A percentile compares a stretch with the other conserved stretches of the same genome.
phyloP scores from a whole-genome alignment of 208 protist species.

The Acanthamoeba triangularis region DNA sequence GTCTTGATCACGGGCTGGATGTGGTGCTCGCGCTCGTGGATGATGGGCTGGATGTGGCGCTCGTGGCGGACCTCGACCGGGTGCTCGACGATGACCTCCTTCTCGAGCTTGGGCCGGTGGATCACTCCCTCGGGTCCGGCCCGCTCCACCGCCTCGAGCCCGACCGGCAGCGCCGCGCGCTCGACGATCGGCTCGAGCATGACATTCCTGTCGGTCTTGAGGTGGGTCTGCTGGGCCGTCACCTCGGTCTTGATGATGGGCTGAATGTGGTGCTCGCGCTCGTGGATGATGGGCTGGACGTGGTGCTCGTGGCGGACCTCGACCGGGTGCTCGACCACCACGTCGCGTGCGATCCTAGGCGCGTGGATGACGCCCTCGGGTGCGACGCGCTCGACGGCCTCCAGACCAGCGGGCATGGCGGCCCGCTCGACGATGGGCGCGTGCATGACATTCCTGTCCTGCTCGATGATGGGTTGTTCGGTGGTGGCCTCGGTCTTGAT shows the following conservation, averaged over 20 bases:
- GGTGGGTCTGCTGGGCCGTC: not conserved
- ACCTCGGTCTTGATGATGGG: conserved; percentile 32
- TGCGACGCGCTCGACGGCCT: not conserved
- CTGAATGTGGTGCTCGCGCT: conserved; percentile 54
- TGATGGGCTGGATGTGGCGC: conserved; percentile 37
- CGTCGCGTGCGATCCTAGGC: not conserved
- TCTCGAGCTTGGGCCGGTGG: conserved; percentile 25
- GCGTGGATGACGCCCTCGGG: not conserved
- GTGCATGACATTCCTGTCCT: not conserved
- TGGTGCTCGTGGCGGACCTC: conserved; percentile 11
- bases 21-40: conserved; percentile 60
- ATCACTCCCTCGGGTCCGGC: not conserved
- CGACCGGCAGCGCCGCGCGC: not conserved
- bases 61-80: conserved; percentile 23
- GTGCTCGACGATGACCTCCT: conserved; percentile 47
- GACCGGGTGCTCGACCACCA: conserved; percentile 14
- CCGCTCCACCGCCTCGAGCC: not conserved
- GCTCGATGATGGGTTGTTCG: not conserved
- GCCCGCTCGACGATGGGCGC: conserved; percentile 16
- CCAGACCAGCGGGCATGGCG: not conserved
- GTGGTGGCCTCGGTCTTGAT: conserved; percentile 49
- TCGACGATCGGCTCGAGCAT: not conserved
- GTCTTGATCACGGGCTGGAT: conserved; percentile 36
- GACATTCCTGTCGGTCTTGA: not conserved
- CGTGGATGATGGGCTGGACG: conserved; percentile 41